A percentile compares a stretch with the other conserved stretches of the same genome.
Conservation (phyloP, 352 stramenopile genomes). For the Phytopythium helicoides region DNA sequence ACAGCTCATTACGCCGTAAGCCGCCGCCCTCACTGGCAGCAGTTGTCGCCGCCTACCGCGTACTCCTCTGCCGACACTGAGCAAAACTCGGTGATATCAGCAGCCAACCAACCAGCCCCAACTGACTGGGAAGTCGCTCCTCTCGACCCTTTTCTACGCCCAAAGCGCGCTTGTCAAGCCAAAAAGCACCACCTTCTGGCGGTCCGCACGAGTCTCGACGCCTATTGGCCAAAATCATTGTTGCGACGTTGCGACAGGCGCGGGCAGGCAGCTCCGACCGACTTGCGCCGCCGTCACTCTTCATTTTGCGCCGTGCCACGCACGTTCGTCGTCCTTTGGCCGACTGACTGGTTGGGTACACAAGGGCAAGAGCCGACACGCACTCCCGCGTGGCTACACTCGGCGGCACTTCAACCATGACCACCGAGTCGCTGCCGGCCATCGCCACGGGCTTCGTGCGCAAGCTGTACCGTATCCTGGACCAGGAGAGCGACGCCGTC, state of each 20-base stretch:
- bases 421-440: slow-evolving; percentile 11
- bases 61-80: too few relatives aligned
- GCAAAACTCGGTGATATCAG: too few relatives aligned
- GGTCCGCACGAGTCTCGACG: neutral
- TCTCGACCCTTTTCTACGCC: too few relatives aligned
- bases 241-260: neutral
- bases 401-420: neutral
- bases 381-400: neutral
- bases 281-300: slow-evolving; percentile 14
- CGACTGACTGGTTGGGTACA: too few relatives aligned
- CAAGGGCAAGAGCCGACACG: too few relatives aligned
- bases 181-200: neutral
- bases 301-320: slow-evolving; percentile 16
- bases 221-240: slow-evolving; percentile 7
- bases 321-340: slow-evolving; percentile 2
- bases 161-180: too few relatives aligned
- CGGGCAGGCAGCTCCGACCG: too few relatives aligned
- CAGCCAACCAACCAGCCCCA: too few relatives aligned
- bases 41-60: too few relatives aligned
- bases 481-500: slow-evolving; percentile 47
- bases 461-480: slow-evolving; percentile 75
- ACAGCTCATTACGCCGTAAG: too few relatives aligned
- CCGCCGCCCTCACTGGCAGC: too few relatives aligned
- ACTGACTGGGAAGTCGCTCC: too few relatives aligned
- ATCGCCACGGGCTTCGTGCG: slow-evolving; percentile 73